Evolutionary conservation across 106 monocot species (phyloP), one percentile per base, ranked within the genome.

Genomic region (Narthecium ossifragum): DNA sequence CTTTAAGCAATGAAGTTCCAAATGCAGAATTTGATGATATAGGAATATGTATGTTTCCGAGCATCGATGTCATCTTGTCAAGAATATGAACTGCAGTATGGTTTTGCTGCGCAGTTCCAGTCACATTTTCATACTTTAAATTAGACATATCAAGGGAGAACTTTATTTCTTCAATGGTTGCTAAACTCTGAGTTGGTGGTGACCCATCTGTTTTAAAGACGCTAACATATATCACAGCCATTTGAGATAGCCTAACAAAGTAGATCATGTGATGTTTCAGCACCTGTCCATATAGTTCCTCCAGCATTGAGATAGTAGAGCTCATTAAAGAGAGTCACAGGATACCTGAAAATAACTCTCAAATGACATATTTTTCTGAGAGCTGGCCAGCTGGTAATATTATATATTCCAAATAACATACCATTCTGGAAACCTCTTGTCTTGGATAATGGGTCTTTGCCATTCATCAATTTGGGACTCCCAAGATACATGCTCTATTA

Each of bases 221-320:
- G 32, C 39, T 77, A 22, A 41, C 34, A 34, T 22, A 46, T 8
- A 26, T 8, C 21, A 0, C n/a, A n/a, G n/a, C n/a, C n/a, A n/a
- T n/a, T n/a, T n/a, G n/a, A n/a, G n/a, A n/a, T n/a, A n/a, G n/a
- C n/a, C n/a, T n/a, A n/a, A n/a, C n/a, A n/a, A n/a, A n/a, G n/a
- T n/a, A n/a, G n/a, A n/a, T n/a, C n/a, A n/a, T n/a, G n/a, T n/a
- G n/a, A n/a, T n/a, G n/a, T n/a, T n/a, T n/a, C 53, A 36, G 32
- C 61, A 98, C 96, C 96, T 71, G 91, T 98, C 96, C 96, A 98
- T 51, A 98, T 85, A 30, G 86, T 82, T 65, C 87, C 90, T 47
- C 96, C 96, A 57, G 96, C 86, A 87, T 91, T 98, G 57, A 98
- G 90, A 75, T 84, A 98, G 50, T 98, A 91, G 20, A 98, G 84